A percentile compares a stretch with the other conserved stretches of the same genome.
Conservation (phyloP, 495 filamentous ascomycete species). For the Jackrogersella multiformis region DNA sequence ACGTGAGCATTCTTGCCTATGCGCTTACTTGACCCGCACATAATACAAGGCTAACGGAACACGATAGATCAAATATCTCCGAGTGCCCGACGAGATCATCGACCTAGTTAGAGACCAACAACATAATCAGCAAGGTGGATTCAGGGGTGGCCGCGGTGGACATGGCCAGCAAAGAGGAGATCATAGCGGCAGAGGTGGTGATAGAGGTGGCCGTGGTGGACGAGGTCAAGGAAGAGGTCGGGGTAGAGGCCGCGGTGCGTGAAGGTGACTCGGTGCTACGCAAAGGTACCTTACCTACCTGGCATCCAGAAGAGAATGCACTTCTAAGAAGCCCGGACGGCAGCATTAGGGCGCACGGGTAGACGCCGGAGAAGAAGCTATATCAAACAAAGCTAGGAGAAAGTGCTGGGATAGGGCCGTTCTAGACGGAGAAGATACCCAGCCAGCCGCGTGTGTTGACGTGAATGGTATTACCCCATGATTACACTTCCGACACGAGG, state of each 20-base stretch:
- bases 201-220: conserved; percentile 58
- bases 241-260: conserved; percentile 58
- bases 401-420: conserved; percentile 10
- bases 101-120: conserved; percentile 92
- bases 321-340: background rate
- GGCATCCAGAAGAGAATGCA: background rate
- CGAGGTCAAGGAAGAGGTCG: conserved; percentile 65
- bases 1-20: conserved; percentile 64
- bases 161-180: conserved; percentile 67
- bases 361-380: background rate
- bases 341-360: conserved; percentile 2
- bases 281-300: background rate
- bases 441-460: conserved; percentile 23
- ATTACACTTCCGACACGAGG: background rate
- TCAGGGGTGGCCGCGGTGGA: conserved; percentile 75
- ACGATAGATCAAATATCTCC: conserved; percentile 93
- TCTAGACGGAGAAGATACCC: conserved; percentile 36
- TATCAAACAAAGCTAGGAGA: background rate
- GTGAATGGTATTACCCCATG: conserved; percentile 1
- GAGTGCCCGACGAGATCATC: conserved; percentile 94
- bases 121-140: conserved; percentile 68
- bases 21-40: background rate
- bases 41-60: background rate
- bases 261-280: conserved; percentile 20
- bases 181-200: conserved; percentile 65